These are phyloP conservation scores for Umbelopsis isabellina DNA, from an alignment of 192 early-diverging fungal genomes.

Conservation along the genomic window DNA sequence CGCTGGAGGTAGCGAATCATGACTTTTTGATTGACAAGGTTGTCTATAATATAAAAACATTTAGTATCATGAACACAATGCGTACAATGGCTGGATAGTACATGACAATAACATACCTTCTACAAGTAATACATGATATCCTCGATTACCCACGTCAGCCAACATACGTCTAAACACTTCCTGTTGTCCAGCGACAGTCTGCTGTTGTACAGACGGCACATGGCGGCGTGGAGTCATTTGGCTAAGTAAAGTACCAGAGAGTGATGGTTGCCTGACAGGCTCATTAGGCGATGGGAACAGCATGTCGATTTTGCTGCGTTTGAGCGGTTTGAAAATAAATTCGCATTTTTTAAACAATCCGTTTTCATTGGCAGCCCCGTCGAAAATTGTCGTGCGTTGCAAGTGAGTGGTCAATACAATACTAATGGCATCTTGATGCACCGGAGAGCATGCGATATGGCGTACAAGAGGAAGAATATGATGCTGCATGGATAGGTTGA, in stretches of 20 bases:
- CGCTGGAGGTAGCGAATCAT: conserved; percentile 49
- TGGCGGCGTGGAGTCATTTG: background rate
- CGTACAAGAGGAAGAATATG: conserved; percentile 42
- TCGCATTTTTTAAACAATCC: conserved; percentile 43
- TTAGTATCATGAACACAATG: background rate
- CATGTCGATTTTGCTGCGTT: conserved; percentile 45
- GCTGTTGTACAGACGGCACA: conserved; percentile 40
- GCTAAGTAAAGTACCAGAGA: too few relatives aligned
- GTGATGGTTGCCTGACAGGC: too few relatives aligned
- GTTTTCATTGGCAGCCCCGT: conserved; percentile 38
- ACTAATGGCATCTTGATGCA: conserved; percentile 27
- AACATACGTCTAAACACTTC: conserved; percentile 55
- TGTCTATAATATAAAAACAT: conserved; percentile 41
- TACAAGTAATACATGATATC: conserved; percentile 53
- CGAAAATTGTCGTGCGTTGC: conserved; percentile 53
- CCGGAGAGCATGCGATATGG: conserved; percentile 24
- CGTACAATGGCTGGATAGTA: background rate
- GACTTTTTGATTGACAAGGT: conserved; percentile 62
- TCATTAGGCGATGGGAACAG: background rate
- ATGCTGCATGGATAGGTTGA: conserved; percentile 51
- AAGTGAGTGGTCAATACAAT: conserved; percentile 60
- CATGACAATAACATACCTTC: conserved; percentile 38
- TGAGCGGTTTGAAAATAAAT: conserved; percentile 62
- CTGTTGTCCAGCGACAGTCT: conserved; percentile 50
- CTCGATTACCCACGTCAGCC: conserved; percentile 51